Conservation (phyloP, 306 rosid genomes). For the Ammopiptanthus mongolicus region DNA sequence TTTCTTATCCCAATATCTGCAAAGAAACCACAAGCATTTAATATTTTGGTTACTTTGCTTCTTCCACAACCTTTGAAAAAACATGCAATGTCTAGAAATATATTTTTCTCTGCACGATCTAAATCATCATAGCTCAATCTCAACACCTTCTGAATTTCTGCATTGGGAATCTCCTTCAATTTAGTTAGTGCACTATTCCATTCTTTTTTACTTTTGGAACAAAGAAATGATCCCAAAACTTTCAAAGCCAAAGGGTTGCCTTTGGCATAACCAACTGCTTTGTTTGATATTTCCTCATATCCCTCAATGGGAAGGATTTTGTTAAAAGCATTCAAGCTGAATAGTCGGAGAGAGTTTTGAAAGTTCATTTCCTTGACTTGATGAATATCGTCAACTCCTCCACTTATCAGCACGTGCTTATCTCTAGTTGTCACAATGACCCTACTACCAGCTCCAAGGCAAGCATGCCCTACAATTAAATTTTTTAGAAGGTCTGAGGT, state of each 20-base stretch:
- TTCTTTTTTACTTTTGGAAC: not conserved
- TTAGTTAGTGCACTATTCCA: not conserved
- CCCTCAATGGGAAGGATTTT: not conserved
- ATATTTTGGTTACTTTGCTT: not conserved
- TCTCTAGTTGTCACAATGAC: conserved; percentile 16
- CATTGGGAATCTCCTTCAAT: not conserved
- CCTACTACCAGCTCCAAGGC: not conserved
- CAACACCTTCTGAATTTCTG: not conserved
- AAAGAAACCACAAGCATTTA: not conserved
- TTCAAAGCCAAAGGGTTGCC: conserved; percentile 16
- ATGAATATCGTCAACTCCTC: not conserved
- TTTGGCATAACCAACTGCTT: not conserved
- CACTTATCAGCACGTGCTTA: not conserved
- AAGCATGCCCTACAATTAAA: not conserved
- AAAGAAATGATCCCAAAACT: not conserved
- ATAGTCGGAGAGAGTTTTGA: not conserved
- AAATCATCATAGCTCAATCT: not conserved
- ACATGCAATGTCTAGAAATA: not conserved
- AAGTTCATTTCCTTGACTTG: conserved; percentile 6
- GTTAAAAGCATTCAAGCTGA: conserved; percentile 24
- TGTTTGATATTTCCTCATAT: not conserved
- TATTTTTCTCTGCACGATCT: not conserved
- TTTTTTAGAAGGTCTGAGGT: not conserved
- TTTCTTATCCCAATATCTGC: not conserved
- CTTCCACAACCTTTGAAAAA: not conserved